A percentile compares a stretch with the other conserved stretches of the same genome.
These are phyloP conservation scores for Fusarium brevicatenulatum DNA, from an alignment of 2,329 filamentous ascomycete species.

Conservation along the genomic window DNA sequence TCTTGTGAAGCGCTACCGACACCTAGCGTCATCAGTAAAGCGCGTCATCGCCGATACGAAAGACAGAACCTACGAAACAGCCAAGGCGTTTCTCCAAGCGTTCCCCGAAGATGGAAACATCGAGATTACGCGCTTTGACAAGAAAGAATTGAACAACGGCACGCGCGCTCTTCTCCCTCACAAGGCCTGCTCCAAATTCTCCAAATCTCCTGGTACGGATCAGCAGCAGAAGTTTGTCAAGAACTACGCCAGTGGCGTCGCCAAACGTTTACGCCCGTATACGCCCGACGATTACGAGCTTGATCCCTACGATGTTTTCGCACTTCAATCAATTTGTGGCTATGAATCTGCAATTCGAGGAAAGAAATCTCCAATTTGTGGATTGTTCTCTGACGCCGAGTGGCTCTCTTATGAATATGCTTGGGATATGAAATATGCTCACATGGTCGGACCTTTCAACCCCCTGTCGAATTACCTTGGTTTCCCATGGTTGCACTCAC, in stretches of 20 bases:
- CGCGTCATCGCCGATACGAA: constrained; percentile 38
- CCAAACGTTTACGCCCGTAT: constrained; percentile 26
- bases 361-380: constrained; percentile 29
- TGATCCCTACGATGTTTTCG: constrained; percentile 36
- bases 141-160: constrained; percentile 33
- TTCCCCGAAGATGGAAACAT: constrained; percentile 28
- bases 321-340: constrained; percentile 38
- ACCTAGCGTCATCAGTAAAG: constrained; percentile 36
- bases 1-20: constrained; percentile 31
- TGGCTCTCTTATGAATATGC: constrained; percentile 42
- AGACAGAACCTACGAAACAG: constrained; percentile 38
- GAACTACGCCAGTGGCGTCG: constrained; percentile 28
- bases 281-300: constrained; percentile 34
- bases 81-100: constrained; percentile 23
- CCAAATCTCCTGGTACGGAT: constrained; percentile 31
- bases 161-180: constrained; percentile 40
- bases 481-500: constrained; percentile 35
- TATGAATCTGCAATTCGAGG: constrained; percentile 38
- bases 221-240: constrained; percentile 33
- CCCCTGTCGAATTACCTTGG: constrained; percentile 36
- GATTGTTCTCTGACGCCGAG: constrained; percentile 34
- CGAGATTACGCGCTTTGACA: constrained; percentile 33
- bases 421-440: constrained; percentile 42
- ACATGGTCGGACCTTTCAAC: constrained; percentile 40
- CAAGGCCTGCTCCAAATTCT: constrained; percentile 38